phyloP scores from a whole-genome alignment of 768 basidiomycete species.

The Rhizopogon vesiculosus region DNA sequence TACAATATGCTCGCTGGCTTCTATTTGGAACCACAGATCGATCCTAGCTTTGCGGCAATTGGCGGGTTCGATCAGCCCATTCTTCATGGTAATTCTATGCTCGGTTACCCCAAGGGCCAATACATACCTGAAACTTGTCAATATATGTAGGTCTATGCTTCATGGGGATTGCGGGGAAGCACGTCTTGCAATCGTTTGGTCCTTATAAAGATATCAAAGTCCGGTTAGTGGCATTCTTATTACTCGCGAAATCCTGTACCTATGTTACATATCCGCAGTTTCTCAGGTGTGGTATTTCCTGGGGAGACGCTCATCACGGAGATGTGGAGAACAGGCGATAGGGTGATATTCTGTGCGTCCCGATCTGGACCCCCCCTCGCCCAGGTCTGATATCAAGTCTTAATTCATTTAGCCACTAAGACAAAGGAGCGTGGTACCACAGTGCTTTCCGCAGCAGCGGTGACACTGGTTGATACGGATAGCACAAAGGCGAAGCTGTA shows the following conservation, averaged over 20 bases:
- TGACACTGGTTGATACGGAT: conserved; percentile 51
- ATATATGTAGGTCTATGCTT: conserved; percentile 70
- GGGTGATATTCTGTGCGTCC: conserved; percentile 84
- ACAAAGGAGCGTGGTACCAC: conserved; percentile 78
- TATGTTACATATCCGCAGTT: conserved; percentile 38
- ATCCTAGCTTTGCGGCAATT: conserved; percentile 89
- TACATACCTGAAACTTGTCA: neutral
- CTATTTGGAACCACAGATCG: conserved; percentile 47
- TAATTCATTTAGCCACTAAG: conserved; percentile 56
- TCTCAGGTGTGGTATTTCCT: conserved; percentile 89
- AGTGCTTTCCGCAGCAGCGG: conserved; percentile 79
- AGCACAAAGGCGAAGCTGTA: conserved; percentile 58
- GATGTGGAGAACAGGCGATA: conserved; percentile 97
- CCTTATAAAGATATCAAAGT: conserved; percentile 92
- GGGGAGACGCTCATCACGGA: conserved; percentile 93
- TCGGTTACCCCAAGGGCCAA: no score
- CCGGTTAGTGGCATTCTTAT: conserved; percentile 43
- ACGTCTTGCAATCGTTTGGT: conserved; percentile 85
- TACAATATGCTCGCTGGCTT: neutral
- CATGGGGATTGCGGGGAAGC: conserved; percentile 92
- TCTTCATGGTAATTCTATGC: conserved; percentile 47
- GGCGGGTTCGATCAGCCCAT: conserved; percentile 95
- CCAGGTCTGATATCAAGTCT: neutral
- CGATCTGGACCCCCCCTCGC: neutral
- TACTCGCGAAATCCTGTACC: neutral